Conservation (phyloP, 106 monocot genomes). For the Iris macrosiphon region DNA sequence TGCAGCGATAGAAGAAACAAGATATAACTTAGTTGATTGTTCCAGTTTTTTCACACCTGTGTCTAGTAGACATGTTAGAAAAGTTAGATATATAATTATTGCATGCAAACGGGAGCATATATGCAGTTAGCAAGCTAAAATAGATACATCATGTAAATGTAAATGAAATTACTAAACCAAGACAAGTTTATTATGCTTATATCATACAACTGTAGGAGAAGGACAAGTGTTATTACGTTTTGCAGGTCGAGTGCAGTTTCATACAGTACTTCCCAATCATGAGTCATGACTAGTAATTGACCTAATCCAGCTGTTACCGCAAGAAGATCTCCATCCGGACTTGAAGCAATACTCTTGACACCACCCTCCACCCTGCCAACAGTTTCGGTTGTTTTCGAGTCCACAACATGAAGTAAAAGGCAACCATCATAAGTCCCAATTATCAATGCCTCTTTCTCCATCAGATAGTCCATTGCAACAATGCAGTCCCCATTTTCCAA, state of each 20-base stretch:
- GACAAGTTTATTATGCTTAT: neutral
- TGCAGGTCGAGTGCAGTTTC: slow-evolving; percentile 57
- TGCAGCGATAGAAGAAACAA: too few species aligned
- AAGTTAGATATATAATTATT: neutral
- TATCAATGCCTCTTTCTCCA: slow-evolving; percentile 86
- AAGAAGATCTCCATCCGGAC: slow-evolving; percentile 93
- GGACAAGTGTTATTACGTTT: slow-evolving; percentile 28
- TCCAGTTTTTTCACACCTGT: too few species aligned
- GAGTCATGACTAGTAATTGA: slow-evolving; percentile 77
- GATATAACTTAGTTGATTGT: too few species aligned
- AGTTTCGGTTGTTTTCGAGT: slow-evolving; percentile 49
- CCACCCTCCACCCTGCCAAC: slow-evolving; percentile 93
- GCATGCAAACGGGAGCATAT: neutral
- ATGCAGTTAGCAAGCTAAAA: neutral
- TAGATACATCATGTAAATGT: neutral
- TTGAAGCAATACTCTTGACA: slow-evolving; percentile 57
- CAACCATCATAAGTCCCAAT: slow-evolving; percentile 65
- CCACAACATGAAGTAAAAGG: slow-evolving; percentile 49
- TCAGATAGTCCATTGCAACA: slow-evolving; percentile 70
- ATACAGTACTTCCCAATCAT: slow-evolving; percentile 92
- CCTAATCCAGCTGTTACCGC: slow-evolving; percentile 75
- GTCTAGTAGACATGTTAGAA: neutral
- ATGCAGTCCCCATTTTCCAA: slow-evolving; percentile 61
- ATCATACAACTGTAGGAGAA: neutral
- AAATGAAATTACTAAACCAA: neutral